Evolutionary conservation across 108 stramenopile species (phyloP).

Genomic region (Fistulifera pelliculosa): DNA sequence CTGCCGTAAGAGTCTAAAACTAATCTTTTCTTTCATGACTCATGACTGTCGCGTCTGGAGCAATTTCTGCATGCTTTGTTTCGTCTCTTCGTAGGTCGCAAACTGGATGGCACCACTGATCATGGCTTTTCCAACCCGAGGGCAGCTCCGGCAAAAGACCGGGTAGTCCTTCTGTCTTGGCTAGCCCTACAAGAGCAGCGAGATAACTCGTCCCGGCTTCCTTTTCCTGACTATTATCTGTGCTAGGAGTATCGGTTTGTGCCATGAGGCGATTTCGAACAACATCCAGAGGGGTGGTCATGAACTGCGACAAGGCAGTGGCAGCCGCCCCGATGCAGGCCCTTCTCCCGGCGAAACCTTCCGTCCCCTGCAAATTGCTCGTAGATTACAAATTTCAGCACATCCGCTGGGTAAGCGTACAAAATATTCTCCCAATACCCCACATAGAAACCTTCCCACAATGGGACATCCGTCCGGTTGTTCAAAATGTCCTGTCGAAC

Average conservation of each 20-base stretch:
- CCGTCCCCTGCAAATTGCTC: conserved; percentile 39
- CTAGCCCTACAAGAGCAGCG: conserved; percentile 31
- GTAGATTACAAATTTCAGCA: conserved; percentile 70
- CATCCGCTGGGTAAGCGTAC: conserved; percentile 76
- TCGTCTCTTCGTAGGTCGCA: conserved; percentile 83
- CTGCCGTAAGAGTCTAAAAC: too few species aligned
- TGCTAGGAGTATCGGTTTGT: conserved; percentile 4
- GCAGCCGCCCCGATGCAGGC: conserved; percentile 60
- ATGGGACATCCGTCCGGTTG: conserved; percentile 9
- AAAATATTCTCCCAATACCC: conserved; percentile 76
- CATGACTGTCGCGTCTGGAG: too few species aligned
- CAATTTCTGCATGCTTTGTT: conserved; percentile 36
- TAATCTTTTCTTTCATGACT: too few species aligned
- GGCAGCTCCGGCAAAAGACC: conserved; percentile 70
- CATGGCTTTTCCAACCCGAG: conserved; percentile 68
- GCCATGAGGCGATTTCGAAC: conserved; percentile 75
- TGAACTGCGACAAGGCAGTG: conserved; percentile 57
- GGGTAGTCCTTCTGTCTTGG: conserved; percentile 44
- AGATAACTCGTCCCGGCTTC: conserved; percentile 26
- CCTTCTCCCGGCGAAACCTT: conserved; percentile 50
- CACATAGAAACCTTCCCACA: conserved; percentile 35
- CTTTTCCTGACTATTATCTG: not conserved
- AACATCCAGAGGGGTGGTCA: conserved; percentile 75
- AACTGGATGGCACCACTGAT: conserved; percentile 81
- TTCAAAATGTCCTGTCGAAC: conserved; percentile 8